Conservation (phyloP, 352 stramenopile genomes). For the Phytophthora pisi region DNA sequence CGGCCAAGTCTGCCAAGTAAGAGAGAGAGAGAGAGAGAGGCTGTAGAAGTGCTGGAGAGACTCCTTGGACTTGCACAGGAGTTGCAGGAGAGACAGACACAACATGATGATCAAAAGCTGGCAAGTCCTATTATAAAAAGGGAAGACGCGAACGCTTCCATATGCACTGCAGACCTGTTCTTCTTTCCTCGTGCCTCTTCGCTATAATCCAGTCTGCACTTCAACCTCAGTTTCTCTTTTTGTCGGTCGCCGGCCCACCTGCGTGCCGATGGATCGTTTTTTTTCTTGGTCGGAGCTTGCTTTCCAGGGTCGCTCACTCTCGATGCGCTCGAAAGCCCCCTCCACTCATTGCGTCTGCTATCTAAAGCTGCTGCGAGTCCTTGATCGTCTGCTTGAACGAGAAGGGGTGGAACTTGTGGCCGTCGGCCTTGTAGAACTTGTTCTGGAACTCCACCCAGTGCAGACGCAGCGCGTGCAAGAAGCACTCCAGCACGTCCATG, state of each 20-base stretch:
- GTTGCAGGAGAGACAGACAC: conserved; percentile 1
- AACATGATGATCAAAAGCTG: conserved; percentile 21
- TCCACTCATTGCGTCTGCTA: conserved; percentile 12
- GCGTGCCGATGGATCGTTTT: conserved; percentile 8
- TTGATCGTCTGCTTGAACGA: conserved; percentile 91
- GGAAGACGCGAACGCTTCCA: conserved; percentile 27
- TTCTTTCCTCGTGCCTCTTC: conserved; percentile 12
- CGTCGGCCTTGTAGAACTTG: conserved; percentile 99
- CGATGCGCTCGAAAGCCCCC: conserved; percentile 2
- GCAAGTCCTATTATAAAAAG: conserved; percentile 35
- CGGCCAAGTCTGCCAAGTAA: conserved; percentile 49
- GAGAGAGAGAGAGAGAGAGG: not conserved
- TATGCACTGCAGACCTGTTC: conserved; percentile 34
- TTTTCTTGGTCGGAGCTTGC: conserved; percentile 21
- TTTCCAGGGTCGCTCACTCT: conserved; percentile 12
- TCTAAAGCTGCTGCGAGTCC: conserved; percentile 60
- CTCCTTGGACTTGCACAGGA: conserved; percentile 1
- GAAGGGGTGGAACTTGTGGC: conserved; percentile 96
- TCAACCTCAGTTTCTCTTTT: conserved; percentile 31
- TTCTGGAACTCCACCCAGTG: conserved; percentile 99
- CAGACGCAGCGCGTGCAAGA: conserved; percentile 98
- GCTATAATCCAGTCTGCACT: conserved; percentile 23
- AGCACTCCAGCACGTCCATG: conserved; percentile 99
- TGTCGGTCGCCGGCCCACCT: conserved; percentile 11
- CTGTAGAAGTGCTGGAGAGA: not conserved